A percentile compares a stretch with the other conserved stretches of the same genome.
Evolutionary conservation across 1,284 basidiomycete genomes (phyloP).

Genomic region (Moesziomyces globuligerus): DNA sequence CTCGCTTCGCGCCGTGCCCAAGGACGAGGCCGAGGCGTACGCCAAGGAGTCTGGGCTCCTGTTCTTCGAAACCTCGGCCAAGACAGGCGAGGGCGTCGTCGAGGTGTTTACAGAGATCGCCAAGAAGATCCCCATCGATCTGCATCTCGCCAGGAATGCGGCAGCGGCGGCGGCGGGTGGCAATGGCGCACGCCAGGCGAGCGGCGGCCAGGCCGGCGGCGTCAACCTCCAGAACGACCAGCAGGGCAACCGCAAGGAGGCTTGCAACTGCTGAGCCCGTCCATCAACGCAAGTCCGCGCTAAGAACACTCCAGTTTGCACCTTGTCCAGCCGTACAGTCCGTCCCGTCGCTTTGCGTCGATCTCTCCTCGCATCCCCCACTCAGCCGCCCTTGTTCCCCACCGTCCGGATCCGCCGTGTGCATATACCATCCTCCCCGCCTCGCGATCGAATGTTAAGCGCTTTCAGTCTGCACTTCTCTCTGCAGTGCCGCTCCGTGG

Average conservation of each 20-base stretch:
- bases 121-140: constrained; percentile 63
- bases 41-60: constrained; percentile 90
- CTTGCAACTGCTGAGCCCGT: constrained; percentile 55
- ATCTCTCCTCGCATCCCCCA: neutral
- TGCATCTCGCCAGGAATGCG: constrained; percentile 50
- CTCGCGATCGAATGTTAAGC: neutral
- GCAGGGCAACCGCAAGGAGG: constrained; percentile 38
- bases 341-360: neutral
- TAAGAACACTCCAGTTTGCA: neutral
- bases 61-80: constrained; percentile 98
- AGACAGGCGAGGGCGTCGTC: constrained; percentile 95
- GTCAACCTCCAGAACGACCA: constrained; percentile 48
- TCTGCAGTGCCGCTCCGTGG: constrained; percentile 6
- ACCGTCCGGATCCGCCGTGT: constrained; percentile 9
- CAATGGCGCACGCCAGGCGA: constrained; percentile 37
- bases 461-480: neutral
- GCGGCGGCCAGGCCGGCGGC: constrained; percentile 35
- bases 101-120: constrained; percentile 91
- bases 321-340: neutral
- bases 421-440: constrained; percentile 24
- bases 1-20: constrained; percentile 56
- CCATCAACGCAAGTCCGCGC: neutral
- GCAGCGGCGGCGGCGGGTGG: constrained; percentile 27
- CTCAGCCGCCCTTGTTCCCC: too few species aligned
- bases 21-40: constrained; percentile 93